These are phyloP conservation scores for Posidonia australis DNA, from an alignment of 106 monocot genomes.

Conservation along the genomic window DNA sequence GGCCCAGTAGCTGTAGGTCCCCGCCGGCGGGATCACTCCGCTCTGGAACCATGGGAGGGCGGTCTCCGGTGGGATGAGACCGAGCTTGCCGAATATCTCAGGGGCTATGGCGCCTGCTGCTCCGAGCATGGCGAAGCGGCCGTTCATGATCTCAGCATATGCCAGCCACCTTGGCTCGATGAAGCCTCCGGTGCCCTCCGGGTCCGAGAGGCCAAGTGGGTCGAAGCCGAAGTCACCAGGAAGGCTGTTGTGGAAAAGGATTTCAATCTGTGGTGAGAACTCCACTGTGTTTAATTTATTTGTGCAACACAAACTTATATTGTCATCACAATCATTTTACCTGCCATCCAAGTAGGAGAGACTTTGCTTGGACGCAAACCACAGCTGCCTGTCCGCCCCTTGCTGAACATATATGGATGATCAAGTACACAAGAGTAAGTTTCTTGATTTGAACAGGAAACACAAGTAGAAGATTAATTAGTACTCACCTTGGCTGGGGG, in stretches of 20 bases:
- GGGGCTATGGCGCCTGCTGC: constrained; percentile 63
- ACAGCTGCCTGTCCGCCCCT: constrained; percentile 77
- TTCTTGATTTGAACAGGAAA: no score
- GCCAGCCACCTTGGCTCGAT: constrained; percentile 94
- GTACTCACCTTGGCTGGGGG: constrained; percentile 91
- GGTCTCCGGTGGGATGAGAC: constrained; percentile 72
- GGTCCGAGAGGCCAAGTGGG: constrained; percentile 86
- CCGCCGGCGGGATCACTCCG: constrained; percentile 91
- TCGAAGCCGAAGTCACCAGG: constrained; percentile 96
- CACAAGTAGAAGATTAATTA: no score
- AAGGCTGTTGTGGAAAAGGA: constrained; percentile 30
- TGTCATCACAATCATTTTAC: constrained; percentile 17
- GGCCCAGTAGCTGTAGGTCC: constrained; percentile 95
- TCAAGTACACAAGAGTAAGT: no score
- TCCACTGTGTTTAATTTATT: no score
- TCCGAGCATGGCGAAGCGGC: constrained; percentile 84
- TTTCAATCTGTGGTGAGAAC: background rate
- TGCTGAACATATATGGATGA: no score
- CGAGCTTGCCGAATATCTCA: constrained; percentile 65
- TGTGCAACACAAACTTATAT: no score
- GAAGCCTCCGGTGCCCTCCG: constrained; percentile 94
- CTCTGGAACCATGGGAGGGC: constrained; percentile 94
- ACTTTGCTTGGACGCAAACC: constrained; percentile 97
- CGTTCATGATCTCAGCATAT: constrained; percentile 94
- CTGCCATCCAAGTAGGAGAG: constrained; percentile 90